phyloP scores from a whole-genome alignment of 371 early-diverging fungal species.

The Zopfochytrium polystomum region DNA sequence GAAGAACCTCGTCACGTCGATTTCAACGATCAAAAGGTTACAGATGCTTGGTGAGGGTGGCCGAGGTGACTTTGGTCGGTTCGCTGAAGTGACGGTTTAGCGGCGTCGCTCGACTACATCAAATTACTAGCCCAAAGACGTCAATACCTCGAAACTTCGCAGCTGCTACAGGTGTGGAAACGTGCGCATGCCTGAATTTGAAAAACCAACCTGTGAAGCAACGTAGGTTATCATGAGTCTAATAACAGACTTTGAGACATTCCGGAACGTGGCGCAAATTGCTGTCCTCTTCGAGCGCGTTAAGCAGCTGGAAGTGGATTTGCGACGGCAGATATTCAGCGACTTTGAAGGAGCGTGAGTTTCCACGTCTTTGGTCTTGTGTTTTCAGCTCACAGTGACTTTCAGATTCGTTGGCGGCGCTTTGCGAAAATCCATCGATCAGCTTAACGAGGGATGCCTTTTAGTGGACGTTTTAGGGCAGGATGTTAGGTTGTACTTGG shows the following conservation, averaged over 20 bases:
- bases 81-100: too few species aligned
- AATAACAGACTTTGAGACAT: conserved; percentile 70
- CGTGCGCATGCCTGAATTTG: not conserved
- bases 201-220: too few species aligned
- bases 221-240: conserved; percentile 78
- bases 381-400: not conserved
- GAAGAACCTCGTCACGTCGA: conserved; percentile 76
- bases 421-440: conserved; percentile 29
- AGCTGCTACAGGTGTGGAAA: conserved; percentile 65
- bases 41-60: conserved; percentile 73
- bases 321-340: conserved; percentile 66
- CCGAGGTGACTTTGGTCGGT: too few species aligned
- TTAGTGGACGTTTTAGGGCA: conserved; percentile 71
- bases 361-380: conserved; percentile 1
- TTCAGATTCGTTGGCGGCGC: conserved; percentile 39
- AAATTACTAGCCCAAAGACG: conserved; percentile 61
- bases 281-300: conserved; percentile 65
- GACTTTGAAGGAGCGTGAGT: conserved; percentile 70
- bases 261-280: conserved; percentile 73
- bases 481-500: conserved; percentile 41
- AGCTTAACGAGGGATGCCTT: conserved; percentile 72
- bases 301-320: conserved; percentile 58
- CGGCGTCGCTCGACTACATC: conserved; percentile 76
- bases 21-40: conserved; percentile 76
- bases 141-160: conserved; percentile 74